A percentile compares a stretch with the other conserved stretches of the same genome.
These are phyloP conservation scores for Cytospora leucostoma DNA, from an alignment of 2,329 filamentous ascomycete genomes.

Conservation along the genomic window DNA sequence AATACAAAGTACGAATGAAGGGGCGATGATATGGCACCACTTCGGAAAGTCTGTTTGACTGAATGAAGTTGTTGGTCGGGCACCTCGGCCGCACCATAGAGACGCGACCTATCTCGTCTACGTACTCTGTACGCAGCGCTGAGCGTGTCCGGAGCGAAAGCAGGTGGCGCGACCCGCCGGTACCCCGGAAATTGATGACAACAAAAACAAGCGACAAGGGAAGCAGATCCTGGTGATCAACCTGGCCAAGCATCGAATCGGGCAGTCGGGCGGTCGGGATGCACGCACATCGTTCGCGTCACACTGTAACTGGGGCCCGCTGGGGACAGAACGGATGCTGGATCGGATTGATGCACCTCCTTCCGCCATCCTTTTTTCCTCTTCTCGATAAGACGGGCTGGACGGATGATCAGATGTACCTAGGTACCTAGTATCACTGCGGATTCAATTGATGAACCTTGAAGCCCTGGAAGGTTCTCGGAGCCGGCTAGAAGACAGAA, in stretches of 20 bases:
- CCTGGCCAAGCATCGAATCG: neutral
- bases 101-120: neutral
- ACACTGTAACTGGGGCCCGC: no score
- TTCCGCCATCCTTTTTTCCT: no score
- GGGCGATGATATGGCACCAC: neutral
- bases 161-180: neutral
- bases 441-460: no score
- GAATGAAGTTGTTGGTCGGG: neutral
- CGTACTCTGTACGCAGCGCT: neutral
- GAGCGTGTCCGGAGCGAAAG: neutral
- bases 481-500: no score
- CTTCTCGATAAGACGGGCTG: no score
- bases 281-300: no score
- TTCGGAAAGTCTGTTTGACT: neutral
- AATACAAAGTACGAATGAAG: neutral
- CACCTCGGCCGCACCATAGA: neutral
- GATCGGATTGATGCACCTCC: no score
- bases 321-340: no score
- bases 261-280: no score
- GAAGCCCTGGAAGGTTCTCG: no score
- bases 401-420: no score
- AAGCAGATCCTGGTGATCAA: neutral
- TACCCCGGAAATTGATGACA: conserved; percentile 1
- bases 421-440: no score
- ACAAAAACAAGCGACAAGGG: neutral